Conservation (phyloP, 2,329 filamentous ascomycete genomes). For the Fusarium miscanthi region DNA sequence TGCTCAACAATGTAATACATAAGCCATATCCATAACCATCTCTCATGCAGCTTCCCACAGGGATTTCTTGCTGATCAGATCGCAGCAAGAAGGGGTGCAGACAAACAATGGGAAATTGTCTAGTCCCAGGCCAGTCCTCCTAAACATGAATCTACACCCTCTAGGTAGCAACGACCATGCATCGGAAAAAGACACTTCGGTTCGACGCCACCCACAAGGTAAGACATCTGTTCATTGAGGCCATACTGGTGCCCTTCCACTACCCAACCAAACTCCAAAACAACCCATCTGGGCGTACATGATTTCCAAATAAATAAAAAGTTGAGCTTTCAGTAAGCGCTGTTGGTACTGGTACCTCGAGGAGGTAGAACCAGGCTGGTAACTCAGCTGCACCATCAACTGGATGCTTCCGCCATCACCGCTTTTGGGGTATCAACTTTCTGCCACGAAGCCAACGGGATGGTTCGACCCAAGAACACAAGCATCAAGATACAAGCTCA, state of each 20-base stretch:
- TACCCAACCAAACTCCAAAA: slow-evolving; percentile 35
- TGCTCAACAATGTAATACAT: slow-evolving; percentile 42
- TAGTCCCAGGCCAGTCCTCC: slow-evolving; percentile 15
- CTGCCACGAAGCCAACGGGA: slow-evolving; percentile 43
- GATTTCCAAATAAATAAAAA: slow-evolving; percentile 29
- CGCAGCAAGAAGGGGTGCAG: slow-evolving; percentile 24
- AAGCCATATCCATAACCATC: slow-evolving; percentile 26
- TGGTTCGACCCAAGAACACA: slow-evolving; percentile 42
- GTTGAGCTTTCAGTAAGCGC: slow-evolving; percentile 33
- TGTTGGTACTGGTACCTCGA: slow-evolving; percentile 30
- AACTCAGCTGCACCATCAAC: slow-evolving; percentile 37
- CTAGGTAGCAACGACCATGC: slow-evolving; percentile 24
- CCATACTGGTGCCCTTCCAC: slow-evolving; percentile 23
- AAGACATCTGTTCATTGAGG: slow-evolving; percentile 19
- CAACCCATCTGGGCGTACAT: slow-evolving; percentile 31
- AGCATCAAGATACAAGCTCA: slow-evolving; percentile 43
- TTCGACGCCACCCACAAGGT: slow-evolving; percentile 25
- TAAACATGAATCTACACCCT: slow-evolving; percentile 17
- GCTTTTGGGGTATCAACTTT: slow-evolving; percentile 54
- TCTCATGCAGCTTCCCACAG: slow-evolving; percentile 44
- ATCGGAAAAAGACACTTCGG: slow-evolving; percentile 17
- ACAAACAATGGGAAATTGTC: slow-evolving; percentile 7
- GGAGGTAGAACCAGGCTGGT: slow-evolving; percentile 18
- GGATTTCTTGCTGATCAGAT: slow-evolving; percentile 31
- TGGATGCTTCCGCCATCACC: slow-evolving; percentile 39